Base-by-base conservation (phyloP, 106 monocot genomes). In the Agapanthus africanus region DNA sequence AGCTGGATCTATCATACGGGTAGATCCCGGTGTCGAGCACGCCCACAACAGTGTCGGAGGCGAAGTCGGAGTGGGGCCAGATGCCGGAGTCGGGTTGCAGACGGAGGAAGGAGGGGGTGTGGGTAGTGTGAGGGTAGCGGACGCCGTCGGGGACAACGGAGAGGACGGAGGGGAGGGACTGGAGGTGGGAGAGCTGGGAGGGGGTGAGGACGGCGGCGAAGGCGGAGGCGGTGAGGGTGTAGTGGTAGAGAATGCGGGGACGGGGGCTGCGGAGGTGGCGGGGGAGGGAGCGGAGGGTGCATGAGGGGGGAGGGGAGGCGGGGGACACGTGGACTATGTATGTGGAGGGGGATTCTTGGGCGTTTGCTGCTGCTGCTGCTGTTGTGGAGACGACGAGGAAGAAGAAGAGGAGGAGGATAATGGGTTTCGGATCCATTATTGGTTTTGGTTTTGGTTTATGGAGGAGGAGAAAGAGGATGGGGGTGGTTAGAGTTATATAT, bases 271-370 rank as follows among this genome's bases (percentile, higher is more conserved):
- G 68, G 40, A 72, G 57, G 32, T 11, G 50, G 65, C 34, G 57
- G 68, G 66, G 73, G 76, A 82, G 76, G 76, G 73, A 77, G 31
- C 73, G 74, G 52, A 88, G 76, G 60, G 54, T 69, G 68, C 60
- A 66, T 22, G 83, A 38, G 11, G 70, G 39, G 67, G 72, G 73
- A 49, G 54, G 40, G 34, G 77, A 37, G 18, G 84, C 78, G 11
- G 84, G 68, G 39, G 79, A 66, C 37, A 93, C 85, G 78, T 93
- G 93, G 74, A 93, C 74, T 77, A 89, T 87, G 81, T 84, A 89
- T 63, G 89, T 89, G 30, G 76, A 73, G 19, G 21, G 59, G 46
- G 30, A 0, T 2, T 67, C 54, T n/a, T n/a, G n/a, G 42, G 71
- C 19, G 40, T 40, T 42, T 65, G 56, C 42, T 44, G 59, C 21